These are phyloP conservation scores for Rhizoclosmatium sp. DNA, from an alignment of 192 early-diverging fungal genomes.

Conservation along the genomic window DNA sequence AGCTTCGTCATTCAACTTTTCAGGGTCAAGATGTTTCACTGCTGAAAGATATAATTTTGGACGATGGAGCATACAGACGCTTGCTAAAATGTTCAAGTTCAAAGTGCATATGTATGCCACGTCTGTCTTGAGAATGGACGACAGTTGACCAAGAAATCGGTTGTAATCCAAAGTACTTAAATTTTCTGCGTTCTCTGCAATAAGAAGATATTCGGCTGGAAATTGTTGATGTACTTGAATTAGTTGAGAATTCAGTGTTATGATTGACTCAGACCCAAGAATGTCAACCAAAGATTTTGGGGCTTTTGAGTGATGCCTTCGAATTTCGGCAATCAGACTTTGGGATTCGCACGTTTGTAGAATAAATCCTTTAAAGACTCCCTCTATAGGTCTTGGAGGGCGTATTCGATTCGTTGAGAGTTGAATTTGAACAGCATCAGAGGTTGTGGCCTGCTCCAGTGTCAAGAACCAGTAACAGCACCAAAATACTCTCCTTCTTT, in stretches of 20 bases:
- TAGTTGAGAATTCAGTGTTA: not conserved
- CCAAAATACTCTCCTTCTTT: constrained; percentile 6
- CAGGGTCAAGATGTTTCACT: not conserved
- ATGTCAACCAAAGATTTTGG: not conserved
- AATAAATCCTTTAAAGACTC: not conserved
- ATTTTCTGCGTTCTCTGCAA: not conserved
- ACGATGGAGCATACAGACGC: not conserved
- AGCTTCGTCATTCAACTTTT: not conserved
- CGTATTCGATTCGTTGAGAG: not conserved
- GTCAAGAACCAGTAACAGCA: not conserved
- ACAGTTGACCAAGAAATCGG: not conserved
- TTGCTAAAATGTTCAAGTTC: not conserved
- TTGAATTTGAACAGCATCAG: not conserved
- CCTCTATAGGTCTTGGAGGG: not conserved
- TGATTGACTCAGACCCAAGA: not conserved
- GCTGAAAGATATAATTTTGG: constrained; percentile 7
- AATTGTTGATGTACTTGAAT: not conserved
- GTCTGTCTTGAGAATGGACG: not conserved
- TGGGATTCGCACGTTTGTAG: not conserved
- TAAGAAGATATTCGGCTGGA: not conserved
- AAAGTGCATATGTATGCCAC: not conserved
- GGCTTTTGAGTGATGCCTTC: not conserved
- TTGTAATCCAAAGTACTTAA: not conserved
- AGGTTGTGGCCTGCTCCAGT: not conserved
- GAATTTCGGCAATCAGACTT: not conserved